phyloP scores from a whole-genome alignment of 345 rosid genomes.

The Syzygium oleosum region DNA sequence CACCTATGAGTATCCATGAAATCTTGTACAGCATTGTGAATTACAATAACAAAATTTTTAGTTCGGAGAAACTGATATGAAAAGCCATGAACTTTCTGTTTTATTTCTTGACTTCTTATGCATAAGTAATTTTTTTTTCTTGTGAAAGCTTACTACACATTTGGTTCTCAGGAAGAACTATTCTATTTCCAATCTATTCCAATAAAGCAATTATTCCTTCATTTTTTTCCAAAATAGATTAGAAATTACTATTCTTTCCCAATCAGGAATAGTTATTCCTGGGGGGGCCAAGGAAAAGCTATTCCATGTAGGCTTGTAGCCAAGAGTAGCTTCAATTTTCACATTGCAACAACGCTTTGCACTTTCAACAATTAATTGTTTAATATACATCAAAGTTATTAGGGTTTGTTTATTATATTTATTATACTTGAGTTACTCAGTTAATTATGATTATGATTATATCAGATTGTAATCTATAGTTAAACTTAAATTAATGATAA shows the following conservation, averaged over 20 bases:
- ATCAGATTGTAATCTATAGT: background rate
- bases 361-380: background rate
- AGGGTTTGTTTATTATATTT: background rate
- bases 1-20: background rate
- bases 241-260: background rate
- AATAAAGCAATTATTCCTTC: background rate
- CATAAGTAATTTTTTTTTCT: background rate
- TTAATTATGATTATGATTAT: background rate
- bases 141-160: background rate
- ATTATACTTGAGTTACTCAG: background rate
- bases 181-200: background rate
- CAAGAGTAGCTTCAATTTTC: background rate
- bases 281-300: background rate
- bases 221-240: fast-evolving
- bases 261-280: background rate
- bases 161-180: background rate
- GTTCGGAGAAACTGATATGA: background rate
- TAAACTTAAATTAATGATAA: background rate
- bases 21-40: background rate
- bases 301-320: background rate
- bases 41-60: background rate
- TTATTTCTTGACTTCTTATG: background rate
- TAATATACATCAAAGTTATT: no score
- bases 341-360: background rate
- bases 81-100: no score